Evolutionary conservation across 768 basidiomycete genomes (phyloP).

Genomic region (Favolaschia claudopus): DNA sequence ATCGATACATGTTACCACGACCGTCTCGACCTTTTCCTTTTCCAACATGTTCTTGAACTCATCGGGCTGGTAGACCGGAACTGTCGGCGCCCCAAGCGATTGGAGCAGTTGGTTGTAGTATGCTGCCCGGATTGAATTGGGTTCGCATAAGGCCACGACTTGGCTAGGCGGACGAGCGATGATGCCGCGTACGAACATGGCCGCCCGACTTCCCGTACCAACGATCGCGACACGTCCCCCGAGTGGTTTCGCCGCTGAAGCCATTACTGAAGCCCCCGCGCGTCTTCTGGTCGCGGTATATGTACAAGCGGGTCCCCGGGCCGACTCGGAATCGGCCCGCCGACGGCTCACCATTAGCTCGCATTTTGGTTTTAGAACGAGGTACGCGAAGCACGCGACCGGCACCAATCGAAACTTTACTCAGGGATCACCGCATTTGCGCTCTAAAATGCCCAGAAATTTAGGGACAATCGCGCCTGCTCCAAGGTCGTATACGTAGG

Average conservation of each 20-base stretch:
- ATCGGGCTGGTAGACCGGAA: constrained; percentile 49
- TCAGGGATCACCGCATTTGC: no score
- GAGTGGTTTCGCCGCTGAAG: constrained; percentile 30
- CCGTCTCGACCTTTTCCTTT: constrained; percentile 52
- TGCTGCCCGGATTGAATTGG: constrained; percentile 52
- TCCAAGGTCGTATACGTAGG: no score
- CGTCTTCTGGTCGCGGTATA: no score
- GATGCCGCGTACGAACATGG: constrained; percentile 57
- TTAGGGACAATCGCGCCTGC: no score
- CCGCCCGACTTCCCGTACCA: constrained; percentile 50
- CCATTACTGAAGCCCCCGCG: no score
- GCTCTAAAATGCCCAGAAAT: no score
- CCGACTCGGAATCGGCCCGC: no score
- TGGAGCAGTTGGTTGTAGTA: constrained; percentile 52
- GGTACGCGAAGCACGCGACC: no score
- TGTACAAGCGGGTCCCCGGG: no score
- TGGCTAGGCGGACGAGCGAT: constrained; percentile 48
- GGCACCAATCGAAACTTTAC: no score
- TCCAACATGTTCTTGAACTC: constrained; percentile 54
- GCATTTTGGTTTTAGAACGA: no score
- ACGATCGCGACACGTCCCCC: constrained; percentile 50
- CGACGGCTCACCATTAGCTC: no score
- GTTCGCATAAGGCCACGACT: constrained; percentile 57
- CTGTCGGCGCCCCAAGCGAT: constrained; percentile 44
- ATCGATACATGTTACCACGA: constrained; percentile 59